These are phyloP conservation scores for Chrysosporium queenslandicum DNA, from an alignment of 2,329 filamentous ascomycete species.

Conservation along the genomic window DNA sequence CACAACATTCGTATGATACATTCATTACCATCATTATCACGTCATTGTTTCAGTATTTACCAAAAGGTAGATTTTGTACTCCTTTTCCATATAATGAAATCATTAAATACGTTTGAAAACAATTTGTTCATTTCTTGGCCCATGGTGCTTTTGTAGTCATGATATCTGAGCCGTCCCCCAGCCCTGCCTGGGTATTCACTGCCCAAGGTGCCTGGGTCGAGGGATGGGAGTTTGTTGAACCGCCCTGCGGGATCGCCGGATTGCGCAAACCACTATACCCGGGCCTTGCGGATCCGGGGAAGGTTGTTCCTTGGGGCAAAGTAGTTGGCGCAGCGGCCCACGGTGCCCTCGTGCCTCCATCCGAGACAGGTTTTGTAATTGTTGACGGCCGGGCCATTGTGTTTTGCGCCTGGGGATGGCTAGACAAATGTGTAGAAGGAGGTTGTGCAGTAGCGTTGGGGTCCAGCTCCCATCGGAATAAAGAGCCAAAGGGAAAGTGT, in stretches of 20 bases:
- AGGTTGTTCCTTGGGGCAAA: conserved; percentile 2
- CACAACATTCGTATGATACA: background rate
- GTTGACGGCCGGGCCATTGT: conserved; percentile 9
- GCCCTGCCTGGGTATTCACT: background rate
- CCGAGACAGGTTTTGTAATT: conserved; percentile 15
- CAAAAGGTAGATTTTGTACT: background rate
- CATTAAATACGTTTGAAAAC: background rate
- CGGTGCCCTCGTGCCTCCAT: conserved; percentile 27
- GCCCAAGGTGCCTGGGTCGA: conserved; percentile 10
- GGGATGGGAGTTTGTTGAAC: background rate
- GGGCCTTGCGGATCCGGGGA: background rate
- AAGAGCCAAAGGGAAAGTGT: conserved; percentile 73
- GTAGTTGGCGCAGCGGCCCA: conserved; percentile 22
- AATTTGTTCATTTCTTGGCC: conserved; percentile 6
- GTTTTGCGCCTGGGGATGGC: conserved; percentile 3
- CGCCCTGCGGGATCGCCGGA: background rate
- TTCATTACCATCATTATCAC: background rate
- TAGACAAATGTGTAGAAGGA: conserved; percentile 45
- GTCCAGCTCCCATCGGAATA: conserved; percentile 68
- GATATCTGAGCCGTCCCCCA: background rate
- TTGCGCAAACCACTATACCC: background rate
- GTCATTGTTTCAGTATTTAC: background rate
- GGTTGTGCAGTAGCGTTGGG: conserved; percentile 46
- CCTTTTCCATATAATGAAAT: background rate
- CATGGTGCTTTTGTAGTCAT: conserved; percentile 12